Evolutionary conservation across 1,139 yeast species (phyloP).

Genomic region (Meyerozyma smithsonii): DNA sequence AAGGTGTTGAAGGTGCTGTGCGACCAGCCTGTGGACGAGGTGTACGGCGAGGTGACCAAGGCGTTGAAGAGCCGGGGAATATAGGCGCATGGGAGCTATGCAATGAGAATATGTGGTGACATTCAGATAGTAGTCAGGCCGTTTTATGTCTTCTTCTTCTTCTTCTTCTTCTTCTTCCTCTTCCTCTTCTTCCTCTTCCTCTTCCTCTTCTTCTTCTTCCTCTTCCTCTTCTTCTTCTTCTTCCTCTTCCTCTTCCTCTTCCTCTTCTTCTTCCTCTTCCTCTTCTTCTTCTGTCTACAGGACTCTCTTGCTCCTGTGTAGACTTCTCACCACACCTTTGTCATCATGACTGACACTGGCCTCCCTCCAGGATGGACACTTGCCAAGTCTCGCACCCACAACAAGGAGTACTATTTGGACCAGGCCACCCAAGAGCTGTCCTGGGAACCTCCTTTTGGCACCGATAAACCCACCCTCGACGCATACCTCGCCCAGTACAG

Average conservation of each 20-base stretch:
- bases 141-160: neutral
- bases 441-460: slow-evolving; percentile 91
- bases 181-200: no score
- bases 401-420: slow-evolving; percentile 78
- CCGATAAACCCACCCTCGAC: slow-evolving; percentile 58
- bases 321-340: no score
- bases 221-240: no score
- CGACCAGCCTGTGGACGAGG: slow-evolving; percentile 74
- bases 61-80: slow-evolving; percentile 50
- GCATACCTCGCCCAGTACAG: slow-evolving; percentile 47
- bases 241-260: neutral
- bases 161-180: neutral
- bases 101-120: neutral
- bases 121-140: neutral
- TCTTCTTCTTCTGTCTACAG: no score
- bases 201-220: no score
- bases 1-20: slow-evolving; percentile 79
- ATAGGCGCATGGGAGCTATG: neutral
- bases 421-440: slow-evolving; percentile 66
- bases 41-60: slow-evolving; percentile 62
- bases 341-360: slow-evolving; percentile 49
- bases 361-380: slow-evolving; percentile 85
- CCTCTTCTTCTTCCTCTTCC: neutral
- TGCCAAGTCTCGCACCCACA: slow-evolving; percentile 71
- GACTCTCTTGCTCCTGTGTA: no score